Percentiles rank a stretch among this genome's conserved stretches.
phyloP scores from a whole-genome alignment of 495 filamentous ascomycete species.

The Chaetomidium leptoderma region DNA sequence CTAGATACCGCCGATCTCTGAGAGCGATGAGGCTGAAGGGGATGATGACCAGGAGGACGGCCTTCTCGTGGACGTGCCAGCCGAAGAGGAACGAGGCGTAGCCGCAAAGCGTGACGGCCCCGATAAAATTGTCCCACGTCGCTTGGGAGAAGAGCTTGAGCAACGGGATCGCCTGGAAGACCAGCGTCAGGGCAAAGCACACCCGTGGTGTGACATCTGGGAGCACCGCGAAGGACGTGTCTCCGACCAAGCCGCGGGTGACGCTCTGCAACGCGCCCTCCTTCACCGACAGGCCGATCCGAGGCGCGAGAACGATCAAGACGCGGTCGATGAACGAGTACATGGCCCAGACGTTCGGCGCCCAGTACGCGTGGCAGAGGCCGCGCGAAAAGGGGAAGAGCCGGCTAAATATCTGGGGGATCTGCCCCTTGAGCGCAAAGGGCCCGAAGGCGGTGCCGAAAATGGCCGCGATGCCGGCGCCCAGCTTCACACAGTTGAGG shows the following conservation, averaged over 20 bases:
- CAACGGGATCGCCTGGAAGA: constrained; percentile 77
- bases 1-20: constrained; percentile 84
- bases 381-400: constrained; percentile 93
- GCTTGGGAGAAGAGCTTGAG: constrained; percentile 77
- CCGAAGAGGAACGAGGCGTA: constrained; percentile 97
- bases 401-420: constrained; percentile 78
- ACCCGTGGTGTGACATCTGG: constrained; percentile 75
- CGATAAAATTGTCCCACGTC: constrained; percentile 82
- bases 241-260: constrained; percentile 89
- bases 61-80: constrained; percentile 99
- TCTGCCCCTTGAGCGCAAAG: constrained; percentile 77
- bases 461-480: constrained; percentile 62
- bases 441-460: constrained; percentile 85
- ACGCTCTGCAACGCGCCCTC: constrained; percentile 74
- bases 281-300: constrained; percentile 68
- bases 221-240: constrained; percentile 89
- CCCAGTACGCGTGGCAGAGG: constrained; percentile 97
- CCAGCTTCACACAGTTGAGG: constrained; percentile 77
- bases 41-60: constrained; percentile 88
- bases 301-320: constrained; percentile 79
- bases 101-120: constrained; percentile 87
- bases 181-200: constrained; percentile 77
- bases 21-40: constrained; percentile 93
- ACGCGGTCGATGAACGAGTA: constrained; percentile 87
- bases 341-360: constrained; percentile 94